Percentiles rank a stretch among this genome's conserved stretches.
phyloP scores from a whole-genome alignment of 1,139 yeast genomes.

The Scheffersomyces quercinus region DNA sequence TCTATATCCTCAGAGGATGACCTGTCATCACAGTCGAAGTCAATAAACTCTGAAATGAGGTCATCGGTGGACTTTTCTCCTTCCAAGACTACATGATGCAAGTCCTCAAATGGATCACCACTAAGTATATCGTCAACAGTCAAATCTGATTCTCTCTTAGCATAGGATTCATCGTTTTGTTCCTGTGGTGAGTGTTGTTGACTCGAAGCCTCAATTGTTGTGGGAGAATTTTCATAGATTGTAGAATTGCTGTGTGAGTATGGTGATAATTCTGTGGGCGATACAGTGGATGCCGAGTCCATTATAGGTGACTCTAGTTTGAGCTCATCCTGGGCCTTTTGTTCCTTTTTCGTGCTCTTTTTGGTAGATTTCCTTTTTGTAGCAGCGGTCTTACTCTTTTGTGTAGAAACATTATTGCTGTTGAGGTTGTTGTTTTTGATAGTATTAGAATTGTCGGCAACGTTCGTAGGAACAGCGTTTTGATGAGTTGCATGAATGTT shows the following conservation, averaged over 20 bases:
- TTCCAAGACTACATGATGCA: conserved; percentile 5
- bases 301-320: background rate
- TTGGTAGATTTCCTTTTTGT: too few species aligned
- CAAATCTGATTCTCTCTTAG: conserved; percentile 8
- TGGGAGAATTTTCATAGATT: conserved; percentile 10
- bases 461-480: background rate
- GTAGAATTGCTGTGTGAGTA: background rate
- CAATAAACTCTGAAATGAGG: background rate
- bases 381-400: too few species aligned
- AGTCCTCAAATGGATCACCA: conserved; percentile 22
- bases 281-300: background rate
- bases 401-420: too few species aligned
- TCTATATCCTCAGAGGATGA: background rate
- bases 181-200: conserved; percentile 9
- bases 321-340: too few species aligned
- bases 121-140: conserved; percentile 26
- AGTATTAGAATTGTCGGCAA: background rate
- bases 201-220: conserved; percentile 15
- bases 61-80: background rate
- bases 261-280: background rate
- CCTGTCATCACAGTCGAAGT: conserved; percentile 1
- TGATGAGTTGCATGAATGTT: background rate
- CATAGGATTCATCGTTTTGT: conserved; percentile 6
- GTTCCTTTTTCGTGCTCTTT: too few species aligned
- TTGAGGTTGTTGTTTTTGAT: too few species aligned